Conservation (phyloP, 495 filamentous ascomycete genomes). For the Niebla homalea region DNA sequence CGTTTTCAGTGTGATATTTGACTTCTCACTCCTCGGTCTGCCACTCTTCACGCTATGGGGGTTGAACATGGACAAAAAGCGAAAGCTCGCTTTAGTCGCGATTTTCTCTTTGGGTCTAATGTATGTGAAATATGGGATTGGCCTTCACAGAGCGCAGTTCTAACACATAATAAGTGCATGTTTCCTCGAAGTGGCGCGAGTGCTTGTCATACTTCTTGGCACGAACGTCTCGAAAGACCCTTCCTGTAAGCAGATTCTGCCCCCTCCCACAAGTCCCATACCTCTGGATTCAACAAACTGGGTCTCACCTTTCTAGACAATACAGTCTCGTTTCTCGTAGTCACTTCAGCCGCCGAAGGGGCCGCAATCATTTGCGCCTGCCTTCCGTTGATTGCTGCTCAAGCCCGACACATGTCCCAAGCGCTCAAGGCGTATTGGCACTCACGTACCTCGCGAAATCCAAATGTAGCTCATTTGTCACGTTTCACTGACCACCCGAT, state of each 20-base stretch:
- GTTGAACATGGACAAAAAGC: slow-evolving; percentile 16
- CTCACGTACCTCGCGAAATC: too few relatives aligned
- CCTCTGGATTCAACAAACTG: background rate
- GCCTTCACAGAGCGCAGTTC: slow-evolving; percentile 14
- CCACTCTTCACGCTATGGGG: slow-evolving; percentile 20
- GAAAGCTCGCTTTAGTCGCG: slow-evolving; percentile 21
- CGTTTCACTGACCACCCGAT: too few relatives aligned
- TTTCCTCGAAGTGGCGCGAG: background rate
- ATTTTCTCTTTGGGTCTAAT: slow-evolving; percentile 18
- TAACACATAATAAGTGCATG: slow-evolving; percentile 12
- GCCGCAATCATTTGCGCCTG: background rate
- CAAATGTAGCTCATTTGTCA: too few relatives aligned
- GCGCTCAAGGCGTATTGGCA: too few relatives aligned
- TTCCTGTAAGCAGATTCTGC: slow-evolving; percentile 18
- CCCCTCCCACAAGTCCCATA: background rate
- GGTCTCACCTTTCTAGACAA: background rate
- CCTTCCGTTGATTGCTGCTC: background rate
- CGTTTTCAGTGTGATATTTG: slow-evolving; percentile 4
- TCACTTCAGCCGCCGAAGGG: background rate
- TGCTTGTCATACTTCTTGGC: background rate
- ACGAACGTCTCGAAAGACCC: slow-evolving; percentile 22
- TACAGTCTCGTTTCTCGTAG: background rate
- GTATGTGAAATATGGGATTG: slow-evolving; percentile 9
- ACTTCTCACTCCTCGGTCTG: slow-evolving; percentile 13
- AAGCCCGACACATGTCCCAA: background rate